Base-by-base conservation (phyloP, 352 stramenopile species). In the Globisporangium echinulatum region DNA sequence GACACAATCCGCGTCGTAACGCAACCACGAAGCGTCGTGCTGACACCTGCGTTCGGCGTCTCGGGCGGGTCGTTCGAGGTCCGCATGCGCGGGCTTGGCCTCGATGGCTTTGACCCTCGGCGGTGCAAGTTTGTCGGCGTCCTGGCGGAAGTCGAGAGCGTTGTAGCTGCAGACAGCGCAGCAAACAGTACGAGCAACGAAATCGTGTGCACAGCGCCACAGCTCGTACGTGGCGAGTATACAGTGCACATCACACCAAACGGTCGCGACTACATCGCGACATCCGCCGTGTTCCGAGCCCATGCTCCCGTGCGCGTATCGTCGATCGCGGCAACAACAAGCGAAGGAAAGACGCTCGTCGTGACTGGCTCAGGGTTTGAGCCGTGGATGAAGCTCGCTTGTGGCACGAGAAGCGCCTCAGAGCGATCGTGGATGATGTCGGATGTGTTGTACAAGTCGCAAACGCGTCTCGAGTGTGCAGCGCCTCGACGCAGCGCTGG, bases 381-480 rank as follows among this genome's bases (percentile, higher is more conserved):
- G 33, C 61, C 53, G 7, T 77, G 67, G 70, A 79, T 83, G 71
- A 54, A 58, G 6, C 55, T 81, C 9, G 50, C 44, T n/a, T 83
- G 74, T 46, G 71, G 58, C 0, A 81, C 75, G 65, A 62, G 60
- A 40, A 52, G 46, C 10, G 9, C n/a, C 5, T 36, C 61, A 0
- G 55, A 59, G 6, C 33, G 43, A 1, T 4, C 48, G 47, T 78
- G 63, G 69, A 15, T 56, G 2, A 59, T 51, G 14, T 67, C 64
- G 39, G 7, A n/a, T 17, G 64, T 64, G 14, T 36, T 59, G 6
- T 67, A 66, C 33, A 43, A 68, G 10, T 79, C 71, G 1, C 36
- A 60, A 8, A 74, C 58, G n/a, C 43, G 17, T n/a, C 17, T 81
- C 10, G 63, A 62, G 47, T 79, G 74, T 36, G 43, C 55, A 15